phyloP scores from a whole-genome alignment of 257 asterid species.

The Asclepias syriaca region DNA sequence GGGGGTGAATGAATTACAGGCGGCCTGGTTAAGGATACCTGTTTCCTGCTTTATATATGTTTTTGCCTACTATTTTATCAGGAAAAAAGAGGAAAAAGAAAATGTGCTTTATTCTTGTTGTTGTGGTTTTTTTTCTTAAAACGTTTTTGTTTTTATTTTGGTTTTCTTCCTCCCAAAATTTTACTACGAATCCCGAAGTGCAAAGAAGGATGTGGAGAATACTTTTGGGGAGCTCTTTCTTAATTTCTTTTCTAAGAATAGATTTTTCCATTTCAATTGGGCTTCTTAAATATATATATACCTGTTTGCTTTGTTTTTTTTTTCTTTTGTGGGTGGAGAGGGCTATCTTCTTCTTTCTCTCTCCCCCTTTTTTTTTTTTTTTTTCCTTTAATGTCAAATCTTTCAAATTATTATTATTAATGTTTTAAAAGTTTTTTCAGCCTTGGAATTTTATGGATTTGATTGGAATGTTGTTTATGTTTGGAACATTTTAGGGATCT shows the following conservation, averaged over 20 bases:
- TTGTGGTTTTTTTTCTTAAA: not conserved
- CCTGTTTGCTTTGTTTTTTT: not conserved
- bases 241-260: not conserved
- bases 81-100: too few relatives aligned
- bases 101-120: not conserved
- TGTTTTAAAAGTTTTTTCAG: not conserved
- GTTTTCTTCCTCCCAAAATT: not conserved
- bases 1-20: not conserved
- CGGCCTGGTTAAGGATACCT: not conserved
- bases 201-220: constrained; percentile 14
- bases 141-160: not conserved
- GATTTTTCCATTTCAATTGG: not conserved
- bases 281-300: not conserved
- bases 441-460: constrained; percentile 1
- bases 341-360: not conserved
- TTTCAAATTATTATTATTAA: too few relatives aligned
- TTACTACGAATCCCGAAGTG: not conserved
- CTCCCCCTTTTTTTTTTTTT: not conserved
- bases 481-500: not conserved
- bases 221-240: not conserved
- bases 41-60: not conserved
- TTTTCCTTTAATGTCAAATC: too few relatives aligned
- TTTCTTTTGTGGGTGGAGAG: not conserved
- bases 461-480: not conserved
- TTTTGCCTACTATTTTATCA: not conserved